phyloP scores from a whole-genome alignment of 2,329 filamentous ascomycete species.

The Fonsecaea nubica region DNA sequence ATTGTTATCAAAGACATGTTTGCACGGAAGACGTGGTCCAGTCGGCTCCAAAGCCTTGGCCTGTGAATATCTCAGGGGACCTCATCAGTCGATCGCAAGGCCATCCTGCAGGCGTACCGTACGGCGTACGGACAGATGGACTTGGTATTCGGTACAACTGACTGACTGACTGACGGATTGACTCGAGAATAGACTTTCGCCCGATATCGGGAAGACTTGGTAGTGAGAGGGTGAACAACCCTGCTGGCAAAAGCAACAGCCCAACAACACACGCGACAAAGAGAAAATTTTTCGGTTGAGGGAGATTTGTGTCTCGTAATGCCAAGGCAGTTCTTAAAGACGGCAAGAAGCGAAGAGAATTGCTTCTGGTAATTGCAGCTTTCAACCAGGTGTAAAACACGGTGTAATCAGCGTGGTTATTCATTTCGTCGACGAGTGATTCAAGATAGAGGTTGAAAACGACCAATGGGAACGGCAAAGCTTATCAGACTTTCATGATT shows the following conservation, averaged over 20 bases:
- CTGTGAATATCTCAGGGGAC: slow-evolving; percentile 1
- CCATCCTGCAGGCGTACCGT: background rate
- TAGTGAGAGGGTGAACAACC: background rate
- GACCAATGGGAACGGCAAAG: slow-evolving; percentile 25
- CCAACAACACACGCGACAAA: slow-evolving; percentile 6
- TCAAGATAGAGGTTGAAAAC: slow-evolving; percentile 19
- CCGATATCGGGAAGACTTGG: slow-evolving; percentile 3
- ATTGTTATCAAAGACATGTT: slow-evolving; percentile 1
- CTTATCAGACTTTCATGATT: slow-evolving; percentile 23
- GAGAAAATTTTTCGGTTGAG: slow-evolving; percentile 9
- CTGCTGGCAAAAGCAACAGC: background rate
- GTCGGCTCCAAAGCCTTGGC: slow-evolving; percentile 18
- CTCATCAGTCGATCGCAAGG: slow-evolving; percentile 18
- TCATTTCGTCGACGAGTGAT: slow-evolving; percentile 28
- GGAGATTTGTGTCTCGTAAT: slow-evolving; percentile 35
- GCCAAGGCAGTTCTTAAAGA: slow-evolving; percentile 27
- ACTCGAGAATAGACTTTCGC: background rate
- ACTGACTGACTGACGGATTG: background rate
- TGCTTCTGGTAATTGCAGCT: slow-evolving; percentile 23
- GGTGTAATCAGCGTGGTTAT: slow-evolving; percentile 15
- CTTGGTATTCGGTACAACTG: too few species aligned
- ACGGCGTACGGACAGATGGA: too few species aligned
- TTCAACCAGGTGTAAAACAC: background rate
- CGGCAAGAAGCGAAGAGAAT: background rate
- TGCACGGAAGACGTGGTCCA: slow-evolving; percentile 11